Conservation (phyloP, 805 yeast species). For the Alloascoidea africana region DNA sequence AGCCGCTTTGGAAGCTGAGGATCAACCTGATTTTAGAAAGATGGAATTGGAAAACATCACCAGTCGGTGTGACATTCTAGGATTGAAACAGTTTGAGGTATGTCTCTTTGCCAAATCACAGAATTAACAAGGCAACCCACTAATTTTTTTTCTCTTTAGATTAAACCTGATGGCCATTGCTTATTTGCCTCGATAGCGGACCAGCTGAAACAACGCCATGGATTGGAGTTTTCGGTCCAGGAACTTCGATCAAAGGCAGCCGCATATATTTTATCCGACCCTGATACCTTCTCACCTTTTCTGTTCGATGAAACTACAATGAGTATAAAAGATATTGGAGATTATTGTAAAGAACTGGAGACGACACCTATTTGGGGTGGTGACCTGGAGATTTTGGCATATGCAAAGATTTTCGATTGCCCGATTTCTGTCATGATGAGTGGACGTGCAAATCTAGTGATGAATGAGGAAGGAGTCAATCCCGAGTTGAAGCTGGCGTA, state of each 20-base stretch:
- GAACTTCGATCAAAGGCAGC: constrained; percentile 55
- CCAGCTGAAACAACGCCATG: constrained; percentile 47
- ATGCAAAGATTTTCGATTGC: constrained; percentile 53
- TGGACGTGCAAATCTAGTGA: constrained; percentile 49
- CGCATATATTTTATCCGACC: constrained; percentile 43
- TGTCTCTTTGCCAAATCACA: background rate
- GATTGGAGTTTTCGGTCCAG: constrained; percentile 21
- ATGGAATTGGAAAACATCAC: constrained; percentile 59
- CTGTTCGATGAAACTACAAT: constrained; percentile 67
- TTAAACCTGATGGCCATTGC: constrained; percentile 90
- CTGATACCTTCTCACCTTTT: constrained; percentile 66
- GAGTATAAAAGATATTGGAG: constrained; percentile 44
- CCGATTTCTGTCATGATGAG: constrained; percentile 69
- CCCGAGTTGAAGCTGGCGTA: constrained; percentile 51
- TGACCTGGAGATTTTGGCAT: constrained; percentile 78
- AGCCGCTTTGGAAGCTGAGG: constrained; percentile 56
- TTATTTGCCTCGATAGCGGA: constrained; percentile 75
- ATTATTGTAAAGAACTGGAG: constrained; percentile 53
- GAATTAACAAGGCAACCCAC: background rate
- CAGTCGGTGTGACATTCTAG: constrained; percentile 30
- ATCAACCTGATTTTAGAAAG: constrained; percentile 49
- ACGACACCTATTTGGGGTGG: constrained; percentile 94
- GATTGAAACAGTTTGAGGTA: constrained; percentile 39
- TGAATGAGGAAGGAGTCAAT: constrained; percentile 41
- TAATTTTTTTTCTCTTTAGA: constrained; percentile 14